A percentile compares a stretch with the other conserved stretches of the same genome.
These are phyloP conservation scores for Geotrichum bryndzae DNA, from an alignment of 1,139 yeast genomes.

Conservation along the genomic window DNA sequence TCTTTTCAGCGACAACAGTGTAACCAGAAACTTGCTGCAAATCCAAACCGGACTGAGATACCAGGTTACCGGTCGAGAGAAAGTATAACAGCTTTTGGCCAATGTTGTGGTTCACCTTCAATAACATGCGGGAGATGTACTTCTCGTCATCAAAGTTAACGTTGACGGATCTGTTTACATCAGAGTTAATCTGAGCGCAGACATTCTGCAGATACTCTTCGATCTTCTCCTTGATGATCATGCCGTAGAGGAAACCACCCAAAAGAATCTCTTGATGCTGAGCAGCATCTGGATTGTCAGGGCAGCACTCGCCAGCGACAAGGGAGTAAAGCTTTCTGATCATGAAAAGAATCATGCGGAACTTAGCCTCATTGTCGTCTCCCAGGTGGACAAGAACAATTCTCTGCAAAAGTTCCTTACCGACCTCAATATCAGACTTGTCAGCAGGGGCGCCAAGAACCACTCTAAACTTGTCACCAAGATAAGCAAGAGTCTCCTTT, in stretches of 20 bases:
- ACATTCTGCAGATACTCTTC: conserved; percentile 83
- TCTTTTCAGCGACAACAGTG: conserved; percentile 97
- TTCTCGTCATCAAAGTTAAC: conserved; percentile 79
- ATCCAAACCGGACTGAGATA: conserved; percentile 94
- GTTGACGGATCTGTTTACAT: conserved; percentile 73
- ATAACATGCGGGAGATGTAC: conserved; percentile 73
- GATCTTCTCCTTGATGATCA: conserved; percentile 92
- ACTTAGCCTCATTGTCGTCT: conserved; percentile 66
- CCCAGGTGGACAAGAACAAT: conserved; percentile 83
- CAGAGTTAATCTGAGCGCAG: conserved; percentile 68
- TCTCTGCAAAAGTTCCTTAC: conserved; percentile 71
- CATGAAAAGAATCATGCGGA: conserved; percentile 84
- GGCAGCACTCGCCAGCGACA: conserved; percentile 94
- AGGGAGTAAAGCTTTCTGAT: conserved; percentile 88
- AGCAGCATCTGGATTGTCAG: conserved; percentile 98
- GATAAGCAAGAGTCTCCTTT: conserved; percentile 82
- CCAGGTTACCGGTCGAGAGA: conserved; percentile 93
- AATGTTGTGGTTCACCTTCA: conserved; percentile 82
- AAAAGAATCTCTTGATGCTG: conserved; percentile 96
- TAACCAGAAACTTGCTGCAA: conserved; percentile 97
- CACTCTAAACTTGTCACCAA: conserved; percentile 93
- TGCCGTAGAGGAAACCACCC: conserved; percentile 95
- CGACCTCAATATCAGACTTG: conserved; percentile 83
- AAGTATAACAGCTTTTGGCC: conserved; percentile 93
- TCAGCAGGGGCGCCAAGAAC: conserved; percentile 89